Conservation (phyloP, 139 green algal genomes). For the Picochlorum sp. region DNA sequence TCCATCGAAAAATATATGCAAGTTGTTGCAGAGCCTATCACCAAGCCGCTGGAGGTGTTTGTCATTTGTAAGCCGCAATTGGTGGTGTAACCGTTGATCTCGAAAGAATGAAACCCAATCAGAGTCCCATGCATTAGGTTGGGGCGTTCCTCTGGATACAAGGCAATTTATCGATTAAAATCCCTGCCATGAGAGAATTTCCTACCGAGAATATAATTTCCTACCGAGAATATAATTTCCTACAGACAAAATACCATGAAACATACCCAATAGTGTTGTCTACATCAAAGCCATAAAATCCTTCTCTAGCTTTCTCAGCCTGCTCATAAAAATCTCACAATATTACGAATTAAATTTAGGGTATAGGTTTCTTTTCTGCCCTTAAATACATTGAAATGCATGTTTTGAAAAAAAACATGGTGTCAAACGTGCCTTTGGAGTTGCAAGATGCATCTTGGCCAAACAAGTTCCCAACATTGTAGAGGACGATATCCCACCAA, state of each 20-base stretch:
- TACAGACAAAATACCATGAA: too few species aligned
- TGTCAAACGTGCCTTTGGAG: conserved; percentile 41
- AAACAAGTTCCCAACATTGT: conserved; percentile 62
- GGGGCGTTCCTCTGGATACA: conserved; percentile 66
- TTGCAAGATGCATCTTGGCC: conserved; percentile 78
- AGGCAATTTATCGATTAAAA: conserved; percentile 1
- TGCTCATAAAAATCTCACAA: too few species aligned
- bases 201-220: not conserved
- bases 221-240: not conserved
- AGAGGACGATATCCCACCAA: conserved; percentile 30
- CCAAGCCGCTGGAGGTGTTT: conserved; percentile 39
- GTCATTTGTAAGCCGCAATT: conserved; percentile 57
- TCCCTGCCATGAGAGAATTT: not conserved
- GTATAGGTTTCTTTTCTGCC: too few species aligned
- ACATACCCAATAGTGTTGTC: conserved; percentile 99
- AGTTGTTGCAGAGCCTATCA: conserved; percentile 55
- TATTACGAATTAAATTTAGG: too few species aligned
- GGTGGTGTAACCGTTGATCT: conserved; percentile 51
- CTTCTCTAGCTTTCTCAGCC: conserved; percentile 30
- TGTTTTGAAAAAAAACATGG: too few species aligned
- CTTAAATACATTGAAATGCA: too few species aligned
- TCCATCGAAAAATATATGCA: conserved; percentile 72
- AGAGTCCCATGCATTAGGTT: conserved; percentile 85
- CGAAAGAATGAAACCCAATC: conserved; percentile 79
- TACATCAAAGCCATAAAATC: conserved; percentile 80